Evolutionary conservation across 345 rosid genomes (phyloP).

Genomic region (Limnanthes douglasii): DNA sequence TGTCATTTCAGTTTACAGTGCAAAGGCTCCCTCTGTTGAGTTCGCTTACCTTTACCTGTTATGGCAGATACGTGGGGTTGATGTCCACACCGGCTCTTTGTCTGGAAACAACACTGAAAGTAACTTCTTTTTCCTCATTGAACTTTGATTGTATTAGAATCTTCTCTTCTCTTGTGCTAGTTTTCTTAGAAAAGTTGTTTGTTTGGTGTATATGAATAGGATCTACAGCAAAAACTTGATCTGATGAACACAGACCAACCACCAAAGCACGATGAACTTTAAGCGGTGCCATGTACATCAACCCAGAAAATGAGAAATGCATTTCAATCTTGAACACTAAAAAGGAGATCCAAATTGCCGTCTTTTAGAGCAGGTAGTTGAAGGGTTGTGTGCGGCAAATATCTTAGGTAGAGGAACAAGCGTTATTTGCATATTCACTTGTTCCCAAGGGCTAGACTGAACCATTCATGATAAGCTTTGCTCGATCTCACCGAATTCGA

Average conservation of each 20-base stretch:
- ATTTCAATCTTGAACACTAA: no score
- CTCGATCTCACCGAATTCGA: no score
- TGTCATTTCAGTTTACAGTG: not conserved
- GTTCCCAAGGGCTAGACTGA: no score
- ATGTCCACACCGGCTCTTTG: conserved; percentile 69
- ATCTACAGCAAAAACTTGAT: conserved; percentile 56
- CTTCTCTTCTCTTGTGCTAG: not conserved
- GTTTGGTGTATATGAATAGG: conserved; percentile 26
- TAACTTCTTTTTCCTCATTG: conserved; percentile 11
- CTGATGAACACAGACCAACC: conserved; percentile 47
- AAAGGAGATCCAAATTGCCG: no score
- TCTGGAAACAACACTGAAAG: conserved; percentile 62
- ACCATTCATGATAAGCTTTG: no score
- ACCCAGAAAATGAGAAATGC: no score
- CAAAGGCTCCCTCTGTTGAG: not conserved
- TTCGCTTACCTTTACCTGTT: conserved; percentile 4
- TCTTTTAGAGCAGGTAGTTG: no score
- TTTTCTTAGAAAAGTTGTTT: conserved; percentile 1
- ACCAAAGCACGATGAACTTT: conserved; percentile 64
- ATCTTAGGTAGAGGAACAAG: no score
- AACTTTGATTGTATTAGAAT: not conserved
- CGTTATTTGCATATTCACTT: no score
- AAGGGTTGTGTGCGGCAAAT: no score
- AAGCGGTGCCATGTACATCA: conserved; percentile 7
- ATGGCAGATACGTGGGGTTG: conserved; percentile 52